Evolutionary conservation across 192 early-diverging fungal genomes (phyloP).

Genomic region (Coemansia sp.): DNA sequence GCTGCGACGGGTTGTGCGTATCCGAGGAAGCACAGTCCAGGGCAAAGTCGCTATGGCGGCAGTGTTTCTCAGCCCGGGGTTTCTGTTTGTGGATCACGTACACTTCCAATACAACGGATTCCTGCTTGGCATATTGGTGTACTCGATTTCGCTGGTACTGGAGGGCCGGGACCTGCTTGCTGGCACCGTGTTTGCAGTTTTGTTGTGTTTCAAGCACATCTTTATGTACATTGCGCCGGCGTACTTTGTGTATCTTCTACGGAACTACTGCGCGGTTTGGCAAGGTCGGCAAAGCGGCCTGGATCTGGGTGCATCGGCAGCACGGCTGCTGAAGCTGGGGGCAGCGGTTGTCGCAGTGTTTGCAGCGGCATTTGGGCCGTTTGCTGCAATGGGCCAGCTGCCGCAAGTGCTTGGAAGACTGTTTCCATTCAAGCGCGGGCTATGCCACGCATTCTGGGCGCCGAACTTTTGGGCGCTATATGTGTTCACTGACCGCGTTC

Average conservation of each 20-base stretch:
- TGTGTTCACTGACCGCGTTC: constrained; percentile 70
- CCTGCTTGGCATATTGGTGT: constrained; percentile 81
- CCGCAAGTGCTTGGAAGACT: constrained; percentile 76
- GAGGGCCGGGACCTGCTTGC: constrained; percentile 55
- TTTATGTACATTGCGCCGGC: constrained; percentile 90
- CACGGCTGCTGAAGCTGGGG: constrained; percentile 65
- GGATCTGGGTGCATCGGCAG: constrained; percentile 7
- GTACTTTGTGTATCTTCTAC: constrained; percentile 87
- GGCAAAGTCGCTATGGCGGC: constrained; percentile 56
- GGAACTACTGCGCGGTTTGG: constrained; percentile 66
- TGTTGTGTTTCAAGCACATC: constrained; percentile 98
- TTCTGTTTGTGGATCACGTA: constrained; percentile 88
- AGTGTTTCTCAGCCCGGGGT: constrained; percentile 66
- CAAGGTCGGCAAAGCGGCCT: background rate
- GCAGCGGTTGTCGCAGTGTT: constrained; percentile 65
- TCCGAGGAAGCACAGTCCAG: constrained; percentile 13
- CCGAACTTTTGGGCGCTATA: constrained; percentile 98
- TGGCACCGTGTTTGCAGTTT: constrained; percentile 77
- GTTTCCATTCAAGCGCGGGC: constrained; percentile 96
- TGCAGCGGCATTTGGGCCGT: constrained; percentile 80
- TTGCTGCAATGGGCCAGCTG: constrained; percentile 65
- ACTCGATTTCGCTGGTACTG: constrained; percentile 70
- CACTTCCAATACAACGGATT: constrained; percentile 99
- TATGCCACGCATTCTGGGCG: constrained; percentile 96
- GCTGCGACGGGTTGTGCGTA: constrained; percentile 53